phyloP scores from a whole-genome alignment of 2,329 filamentous ascomycete genomes.

The Myriosclerotinia duriaeana region DNA sequence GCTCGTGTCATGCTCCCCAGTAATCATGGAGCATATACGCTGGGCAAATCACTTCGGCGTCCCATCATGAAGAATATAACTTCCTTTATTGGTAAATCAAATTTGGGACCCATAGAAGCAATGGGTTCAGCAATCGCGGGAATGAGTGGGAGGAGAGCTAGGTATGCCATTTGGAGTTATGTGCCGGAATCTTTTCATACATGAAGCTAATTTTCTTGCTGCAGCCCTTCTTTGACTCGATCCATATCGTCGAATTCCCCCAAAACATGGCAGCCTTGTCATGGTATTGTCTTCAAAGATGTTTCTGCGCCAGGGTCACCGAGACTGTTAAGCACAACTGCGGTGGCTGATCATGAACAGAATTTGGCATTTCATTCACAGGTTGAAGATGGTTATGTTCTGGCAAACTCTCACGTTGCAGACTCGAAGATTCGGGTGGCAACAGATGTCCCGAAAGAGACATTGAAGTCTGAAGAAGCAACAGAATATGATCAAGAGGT shows the following conservation, averaged over 20 bases:
- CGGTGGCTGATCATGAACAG: constrained; percentile 26
- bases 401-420: constrained; percentile 24
- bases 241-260: constrained; percentile 19
- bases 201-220: neutral
- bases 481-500: neutral
- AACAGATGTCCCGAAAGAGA: constrained; percentile 1
- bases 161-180: constrained; percentile 27
- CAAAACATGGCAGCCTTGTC: constrained; percentile 43
- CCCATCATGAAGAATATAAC: constrained; percentile 31
- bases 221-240: constrained; percentile 18
- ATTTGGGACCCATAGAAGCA: constrained; percentile 25
- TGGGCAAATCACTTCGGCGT: constrained; percentile 35
- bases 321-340: constrained; percentile 31
- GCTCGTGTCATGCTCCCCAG: constrained; percentile 40
- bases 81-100: constrained; percentile 29
- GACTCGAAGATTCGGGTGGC: neutral
- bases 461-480: neutral
- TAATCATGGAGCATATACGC: constrained; percentile 41
- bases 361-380: constrained; percentile 30
- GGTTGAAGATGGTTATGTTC: constrained; percentile 31
- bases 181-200: neutral
- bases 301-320: constrained; percentile 23
- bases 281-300: constrained; percentile 44
- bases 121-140: constrained; percentile 30
- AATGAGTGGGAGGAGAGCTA: constrained; percentile 25